Evolutionary conservation across 345 rosid species (phyloP).

Genomic region (Populus euphratica): DNA sequence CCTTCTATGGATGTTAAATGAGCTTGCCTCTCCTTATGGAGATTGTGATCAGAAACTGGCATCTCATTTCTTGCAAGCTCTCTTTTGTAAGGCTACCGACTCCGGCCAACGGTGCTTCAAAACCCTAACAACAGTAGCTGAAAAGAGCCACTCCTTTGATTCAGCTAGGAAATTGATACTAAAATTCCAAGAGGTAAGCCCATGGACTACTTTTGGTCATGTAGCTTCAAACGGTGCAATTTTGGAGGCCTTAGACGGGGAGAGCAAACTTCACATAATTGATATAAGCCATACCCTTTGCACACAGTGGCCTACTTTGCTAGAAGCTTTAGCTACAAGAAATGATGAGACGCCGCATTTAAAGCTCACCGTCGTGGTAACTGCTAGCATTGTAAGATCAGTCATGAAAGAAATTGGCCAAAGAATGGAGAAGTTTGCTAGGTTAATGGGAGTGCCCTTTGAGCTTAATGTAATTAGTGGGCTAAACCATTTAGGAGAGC

Average conservation of each 20-base stretch:
- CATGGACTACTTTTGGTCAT: constrained; percentile 80
- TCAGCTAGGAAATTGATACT: constrained; percentile 61
- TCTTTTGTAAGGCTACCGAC: constrained; percentile 62
- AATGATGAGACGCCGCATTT: constrained; percentile 63
- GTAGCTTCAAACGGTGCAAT: constrained; percentile 79
- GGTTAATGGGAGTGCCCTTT: constrained; percentile 80
- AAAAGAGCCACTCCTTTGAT: constrained; percentile 54
- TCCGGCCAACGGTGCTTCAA: constrained; percentile 60
- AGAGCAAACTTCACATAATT: constrained; percentile 57
- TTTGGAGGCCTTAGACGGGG: constrained; percentile 67
- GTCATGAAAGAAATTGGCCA: constrained; percentile 68
- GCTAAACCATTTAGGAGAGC: constrained; percentile 38
- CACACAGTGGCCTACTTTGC: constrained; percentile 82
- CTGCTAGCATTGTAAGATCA: constrained; percentile 37
- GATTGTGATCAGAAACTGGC: constrained; percentile 72
- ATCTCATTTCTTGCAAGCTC: constrained; percentile 66
- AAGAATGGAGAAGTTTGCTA: constrained; percentile 77
- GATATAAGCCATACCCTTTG: constrained; percentile 78
- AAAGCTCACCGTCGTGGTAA: constrained; percentile 65
- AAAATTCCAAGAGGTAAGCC: constrained; percentile 79
- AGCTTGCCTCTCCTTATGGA: constrained; percentile 71
- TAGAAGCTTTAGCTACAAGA: constrained; percentile 66
- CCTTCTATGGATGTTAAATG: constrained; percentile 75
- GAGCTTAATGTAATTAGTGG: constrained; percentile 51
- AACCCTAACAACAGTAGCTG: constrained; percentile 62